Percentiles rank a stretch among this genome's conserved stretches.
Conservation (phyloP, 257 asterid species). For the Rhazya stricta region DNA sequence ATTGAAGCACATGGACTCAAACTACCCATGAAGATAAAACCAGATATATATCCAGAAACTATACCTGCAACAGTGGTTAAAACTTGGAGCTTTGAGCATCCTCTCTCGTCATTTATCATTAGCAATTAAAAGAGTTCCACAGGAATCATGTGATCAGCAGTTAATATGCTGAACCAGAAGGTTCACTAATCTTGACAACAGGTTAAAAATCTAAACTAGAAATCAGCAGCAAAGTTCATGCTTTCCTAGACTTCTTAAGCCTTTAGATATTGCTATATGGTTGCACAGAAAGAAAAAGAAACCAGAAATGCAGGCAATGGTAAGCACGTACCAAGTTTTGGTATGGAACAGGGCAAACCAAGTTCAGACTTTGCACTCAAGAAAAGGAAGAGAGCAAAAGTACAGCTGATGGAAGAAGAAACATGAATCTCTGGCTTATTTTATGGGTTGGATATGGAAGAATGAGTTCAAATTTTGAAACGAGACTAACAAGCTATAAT, state of each 20-base stretch:
- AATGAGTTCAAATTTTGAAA: background rate
- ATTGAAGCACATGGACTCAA: constrained; percentile 14
- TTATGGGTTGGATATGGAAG: background rate
- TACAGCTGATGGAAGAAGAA: background rate
- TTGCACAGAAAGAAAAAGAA: constrained; percentile 4
- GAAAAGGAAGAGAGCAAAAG: background rate
- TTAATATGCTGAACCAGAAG: constrained; percentile 9
- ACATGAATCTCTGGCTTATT: constrained; percentile 1
- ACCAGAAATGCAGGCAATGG: constrained; percentile 2
- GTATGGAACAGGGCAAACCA: background rate
- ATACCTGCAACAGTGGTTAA: constrained; percentile 11
- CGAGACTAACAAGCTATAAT: background rate
- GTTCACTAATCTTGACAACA: background rate
- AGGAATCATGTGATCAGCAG: constrained; percentile 13
- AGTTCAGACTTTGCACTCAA: background rate
- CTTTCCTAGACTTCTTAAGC: too few relatives aligned
- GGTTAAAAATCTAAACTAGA: too few relatives aligned
- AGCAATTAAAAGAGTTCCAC: background rate
- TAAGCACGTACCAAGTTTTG: background rate
- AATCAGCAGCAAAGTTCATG: background rate
- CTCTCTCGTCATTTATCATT: background rate
- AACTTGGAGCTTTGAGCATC: background rate
- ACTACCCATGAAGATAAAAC: constrained; percentile 21
- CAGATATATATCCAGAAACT: background rate
- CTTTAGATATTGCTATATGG: background rate